These are phyloP conservation scores for Diplodia corticola DNA, from an alignment of 2,329 filamentous ascomycete genomes.

Conservation along the genomic window DNA sequence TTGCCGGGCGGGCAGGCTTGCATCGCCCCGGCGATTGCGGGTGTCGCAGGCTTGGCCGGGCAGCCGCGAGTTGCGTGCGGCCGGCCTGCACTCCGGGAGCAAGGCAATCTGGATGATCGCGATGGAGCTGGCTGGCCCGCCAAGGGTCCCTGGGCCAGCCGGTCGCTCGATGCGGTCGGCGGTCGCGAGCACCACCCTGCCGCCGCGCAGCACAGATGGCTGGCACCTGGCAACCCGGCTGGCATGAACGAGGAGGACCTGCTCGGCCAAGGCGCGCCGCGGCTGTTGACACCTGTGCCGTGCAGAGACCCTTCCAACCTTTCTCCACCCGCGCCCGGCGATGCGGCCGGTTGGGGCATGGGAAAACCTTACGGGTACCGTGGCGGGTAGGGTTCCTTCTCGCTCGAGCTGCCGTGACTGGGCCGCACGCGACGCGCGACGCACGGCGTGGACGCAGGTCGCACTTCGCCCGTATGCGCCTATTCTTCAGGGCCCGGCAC, in stretches of 20 bases:
- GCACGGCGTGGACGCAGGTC: slow-evolving; percentile 7
- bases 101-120: slow-evolving; percentile 9
- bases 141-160: slow-evolving; percentile 2
- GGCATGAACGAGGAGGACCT: not conserved
- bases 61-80: not conserved
- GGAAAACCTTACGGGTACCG: not conserved
- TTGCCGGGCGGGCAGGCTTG: slow-evolving; percentile 5
- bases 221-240: too few species aligned
- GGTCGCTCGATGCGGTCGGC: not conserved
- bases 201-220: too few species aligned
- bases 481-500: slow-evolving; percentile 11
- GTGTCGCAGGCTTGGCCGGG: not conserved
- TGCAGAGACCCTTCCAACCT: slow-evolving; percentile 2
- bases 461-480: not conserved
- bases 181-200: not conserved
- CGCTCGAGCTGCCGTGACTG: not conserved
- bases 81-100: slow-evolving; percentile 11
- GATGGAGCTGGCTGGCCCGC: not conserved
- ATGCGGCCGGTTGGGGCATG: slow-evolving; percentile 11
- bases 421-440: not conserved
- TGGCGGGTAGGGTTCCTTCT: not conserved
- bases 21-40: slow-evolving; percentile 2
- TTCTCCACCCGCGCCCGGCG: slow-evolving; percentile 16
- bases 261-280: slow-evolving; percentile 12
- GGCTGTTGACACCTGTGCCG: slow-evolving; percentile 12